phyloP scores from a whole-genome alignment of 2,329 filamentous ascomycete genomes.

The Fusarium lyarnte region DNA sequence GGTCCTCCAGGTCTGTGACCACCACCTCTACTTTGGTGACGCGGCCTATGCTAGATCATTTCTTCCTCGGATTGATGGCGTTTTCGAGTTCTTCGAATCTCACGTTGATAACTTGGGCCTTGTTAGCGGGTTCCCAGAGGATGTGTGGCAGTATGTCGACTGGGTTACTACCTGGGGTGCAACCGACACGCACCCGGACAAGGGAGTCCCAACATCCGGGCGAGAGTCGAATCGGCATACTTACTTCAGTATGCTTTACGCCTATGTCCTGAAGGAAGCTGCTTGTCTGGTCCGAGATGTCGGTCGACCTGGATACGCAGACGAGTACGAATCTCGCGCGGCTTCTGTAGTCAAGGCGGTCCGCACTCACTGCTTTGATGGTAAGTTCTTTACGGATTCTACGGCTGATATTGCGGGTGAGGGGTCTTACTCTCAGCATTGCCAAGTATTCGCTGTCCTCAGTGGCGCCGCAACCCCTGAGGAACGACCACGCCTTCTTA shows the following conservation, averaged over 20 bases:
- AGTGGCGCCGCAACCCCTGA: background rate
- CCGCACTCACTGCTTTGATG: background rate
- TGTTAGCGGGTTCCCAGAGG: background rate
- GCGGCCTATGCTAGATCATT: background rate
- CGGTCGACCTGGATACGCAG: background rate
- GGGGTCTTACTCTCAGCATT: background rate
- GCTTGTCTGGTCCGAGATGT: background rate
- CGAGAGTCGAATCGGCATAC: background rate
- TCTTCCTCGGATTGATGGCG: background rate
- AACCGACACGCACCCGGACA: background rate
- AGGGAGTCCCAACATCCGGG: background rate
- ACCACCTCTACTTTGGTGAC: background rate
- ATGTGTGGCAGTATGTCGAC: background rate
- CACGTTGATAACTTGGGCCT: background rate
- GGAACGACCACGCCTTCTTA: rapidly evolving
- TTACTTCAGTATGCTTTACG: background rate
- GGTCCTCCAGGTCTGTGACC: background rate
- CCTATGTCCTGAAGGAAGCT: background rate
- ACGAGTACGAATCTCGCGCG: background rate
- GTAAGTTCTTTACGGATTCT: background rate
- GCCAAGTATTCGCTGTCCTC: background rate
- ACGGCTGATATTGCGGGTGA: background rate
- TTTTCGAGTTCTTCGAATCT: background rate
- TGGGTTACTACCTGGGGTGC: background rate
- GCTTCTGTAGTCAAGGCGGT: background rate